Percentiles rank a stretch among this genome's conserved stretches.
Evolutionary conservation across 331 rosid genomes (phyloP).

Genomic region (Prunus yedoensis): DNA sequence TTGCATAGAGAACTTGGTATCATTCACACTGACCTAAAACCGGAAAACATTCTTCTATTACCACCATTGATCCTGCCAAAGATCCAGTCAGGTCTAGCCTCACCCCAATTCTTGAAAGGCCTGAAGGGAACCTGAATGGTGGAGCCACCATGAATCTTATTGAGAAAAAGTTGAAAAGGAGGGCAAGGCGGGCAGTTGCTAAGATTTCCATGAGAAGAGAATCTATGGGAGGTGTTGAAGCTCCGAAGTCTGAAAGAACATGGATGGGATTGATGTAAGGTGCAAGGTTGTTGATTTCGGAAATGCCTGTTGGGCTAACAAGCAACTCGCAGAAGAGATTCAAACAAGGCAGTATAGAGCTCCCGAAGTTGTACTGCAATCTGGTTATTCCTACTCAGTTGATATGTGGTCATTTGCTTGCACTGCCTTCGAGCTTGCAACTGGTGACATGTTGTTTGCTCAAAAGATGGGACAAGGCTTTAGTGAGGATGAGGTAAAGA

Average conservation of each 20-base stretch:
- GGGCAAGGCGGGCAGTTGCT: conserved; percentile 87
- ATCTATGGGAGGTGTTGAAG: conserved; percentile 64
- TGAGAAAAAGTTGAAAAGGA: conserved; percentile 82
- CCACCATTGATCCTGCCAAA: conserved; percentile 80
- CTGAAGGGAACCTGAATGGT: conserved; percentile 73
- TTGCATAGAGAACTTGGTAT: conserved; percentile 89
- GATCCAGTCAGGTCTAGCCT: conserved; percentile 70
- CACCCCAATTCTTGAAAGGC: conserved; percentile 74
- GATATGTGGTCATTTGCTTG: conserved; percentile 99
- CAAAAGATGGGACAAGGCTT: conserved; percentile 81
- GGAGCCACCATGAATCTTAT: conserved; percentile 63
- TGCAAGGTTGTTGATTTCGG: conserved; percentile 98
- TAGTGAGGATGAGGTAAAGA: conserved; percentile 92
- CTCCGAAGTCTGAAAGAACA: conserved; percentile 51
- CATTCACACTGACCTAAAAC: conserved; percentile 91
- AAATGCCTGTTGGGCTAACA: conserved; percentile 88
- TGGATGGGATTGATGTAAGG: conserved; percentile 71
- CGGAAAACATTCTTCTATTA: conserved; percentile 86
- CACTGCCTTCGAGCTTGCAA: conserved; percentile 92
- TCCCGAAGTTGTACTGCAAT: conserved; percentile 83
- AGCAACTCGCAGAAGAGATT: conserved; percentile 75
- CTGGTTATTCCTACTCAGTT: conserved; percentile 79
- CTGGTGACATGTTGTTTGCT: conserved; percentile 94
- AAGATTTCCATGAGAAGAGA: conserved; percentile 73
- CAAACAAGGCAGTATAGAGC: conserved; percentile 99